Evolutionary conservation across 805 yeast species (phyloP).

Genomic region (Kazachstania bromeliacearum): DNA sequence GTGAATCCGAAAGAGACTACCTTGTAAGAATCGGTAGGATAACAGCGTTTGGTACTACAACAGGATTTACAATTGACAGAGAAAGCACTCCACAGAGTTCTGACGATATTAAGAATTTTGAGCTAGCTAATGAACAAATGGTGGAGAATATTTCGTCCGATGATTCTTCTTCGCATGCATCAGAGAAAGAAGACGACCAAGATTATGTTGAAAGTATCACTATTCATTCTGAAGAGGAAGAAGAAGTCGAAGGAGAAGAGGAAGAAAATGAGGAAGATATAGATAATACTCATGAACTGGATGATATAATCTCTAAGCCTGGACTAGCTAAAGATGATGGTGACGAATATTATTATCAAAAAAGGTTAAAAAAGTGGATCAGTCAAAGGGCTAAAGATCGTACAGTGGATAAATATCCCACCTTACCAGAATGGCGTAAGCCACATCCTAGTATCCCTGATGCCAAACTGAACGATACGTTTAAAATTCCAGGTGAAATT

Average conservation of each 20-base stretch:
- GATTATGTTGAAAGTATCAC: slow-evolving; percentile 3
- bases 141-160: slow-evolving; percentile 11
- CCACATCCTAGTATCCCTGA: slow-evolving; percentile 75
- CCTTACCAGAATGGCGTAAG: slow-evolving; percentile 50
- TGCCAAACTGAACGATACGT: slow-evolving; percentile 60
- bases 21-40: slow-evolving; percentile 83
- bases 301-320: slow-evolving; percentile 17
- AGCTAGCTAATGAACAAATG: slow-evolving; percentile 17
- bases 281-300: slow-evolving; percentile 13
- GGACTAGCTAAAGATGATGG: slow-evolving; percentile 60
- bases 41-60: slow-evolving; percentile 79
- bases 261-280: slow-evolving; percentile 9
- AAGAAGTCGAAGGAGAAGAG: slow-evolving; percentile 19
- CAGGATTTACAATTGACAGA: slow-evolving; percentile 37
- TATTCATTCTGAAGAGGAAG: slow-evolving; percentile 10
- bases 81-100: slow-evolving; percentile 5
- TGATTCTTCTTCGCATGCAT: slow-evolving; percentile 13
- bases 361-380: slow-evolving; percentile 54
- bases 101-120: slow-evolving; percentile 4
- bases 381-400: slow-evolving; percentile 38
- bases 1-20: slow-evolving; percentile 73
- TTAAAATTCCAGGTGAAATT: slow-evolving; percentile 81
- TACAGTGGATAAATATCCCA: slow-evolving; percentile 14
- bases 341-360: slow-evolving; percentile 53
- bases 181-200: slow-evolving; percentile 13